Evolutionary conservation across 2,329 filamentous ascomycete species (phyloP), one percentile per base, ranked within the genome.

Genomic region (Neodidymelliopsis sp.): DNA sequence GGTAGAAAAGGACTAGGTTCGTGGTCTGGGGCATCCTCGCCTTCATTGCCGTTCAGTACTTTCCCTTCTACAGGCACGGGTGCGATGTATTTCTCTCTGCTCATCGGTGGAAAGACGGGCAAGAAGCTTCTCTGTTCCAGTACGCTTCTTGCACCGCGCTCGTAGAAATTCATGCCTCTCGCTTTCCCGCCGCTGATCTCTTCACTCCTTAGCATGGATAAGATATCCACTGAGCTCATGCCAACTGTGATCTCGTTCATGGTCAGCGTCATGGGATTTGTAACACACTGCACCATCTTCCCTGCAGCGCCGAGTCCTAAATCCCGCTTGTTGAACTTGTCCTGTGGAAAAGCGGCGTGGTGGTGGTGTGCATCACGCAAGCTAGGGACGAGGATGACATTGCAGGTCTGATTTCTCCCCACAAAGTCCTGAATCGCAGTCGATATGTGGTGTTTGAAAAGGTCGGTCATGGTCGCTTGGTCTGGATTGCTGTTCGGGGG

Each of bases 41-140:
- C 70, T 2, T 54, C 65, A 5, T 53, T 41, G n/a, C 83, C 43
- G 7, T 29, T 27, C 15, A 54, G 52, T 90, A 75, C 57, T 77
- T 69, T 70, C 19, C 69, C 65, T 12, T 68, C 63, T 2, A 76
- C 71, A 10, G 61, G 62, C 0, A 70, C 63, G 15, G 65, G 64
- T 7, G 57, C 53, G 1, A 87, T 85, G 45, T 96, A 74, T 54
- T 80, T 84, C 48, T 84, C 80, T 37, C 91, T 81, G 39, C 88
- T 85, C 10, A 86, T 81, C 0, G 93, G 86, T 5, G 94, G 94
- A 66, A 92, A 97, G 1, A 97, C 75, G 0, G 94, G 94, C 64
- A 91, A 91, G 73, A 92, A 97, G 67, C 94, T 91, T 6, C 92
- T 80, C 75, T 97, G 94, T 73, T 96, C 89, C 48, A 99, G 84